A percentile compares a stretch with the other conserved stretches of the same genome.
Evolutionary conservation across 805 yeast genomes (phyloP).

Genomic region (Cyberlindnera petersonii): DNA sequence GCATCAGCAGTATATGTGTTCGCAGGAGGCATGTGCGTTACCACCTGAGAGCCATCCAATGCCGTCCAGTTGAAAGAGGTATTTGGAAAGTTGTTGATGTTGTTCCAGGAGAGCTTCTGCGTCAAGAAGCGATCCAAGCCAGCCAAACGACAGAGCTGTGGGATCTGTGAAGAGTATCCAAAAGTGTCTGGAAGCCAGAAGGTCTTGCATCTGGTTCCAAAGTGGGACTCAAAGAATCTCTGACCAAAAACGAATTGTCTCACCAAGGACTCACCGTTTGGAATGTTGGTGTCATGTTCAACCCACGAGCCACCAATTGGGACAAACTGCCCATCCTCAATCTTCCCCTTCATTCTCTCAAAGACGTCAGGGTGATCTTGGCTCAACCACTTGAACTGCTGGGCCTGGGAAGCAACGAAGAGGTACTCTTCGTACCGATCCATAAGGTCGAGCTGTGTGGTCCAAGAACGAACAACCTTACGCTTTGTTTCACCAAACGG

Average conservation of each 20-base stretch:
- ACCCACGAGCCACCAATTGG: slow-evolving; percentile 99
- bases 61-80: slow-evolving; percentile 95
- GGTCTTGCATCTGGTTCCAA: slow-evolving; percentile 68
- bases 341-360: slow-evolving; percentile 53
- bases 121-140: slow-evolving; percentile 84
- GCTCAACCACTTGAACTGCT: slow-evolving; percentile 89
- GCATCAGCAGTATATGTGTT: slow-evolving; percentile 94
- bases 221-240: slow-evolving; percentile 72
- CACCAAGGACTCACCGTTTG: slow-evolving; percentile 86
- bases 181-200: slow-evolving; percentile 98
- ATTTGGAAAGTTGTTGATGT: slow-evolving; percentile 85
- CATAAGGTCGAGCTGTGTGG: slow-evolving; percentile 80
- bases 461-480: slow-evolving; percentile 92
- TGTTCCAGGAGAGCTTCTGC: slow-evolving; percentile 95
- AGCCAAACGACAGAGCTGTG: slow-evolving; percentile 85
- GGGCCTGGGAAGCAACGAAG: slow-evolving; percentile 94
- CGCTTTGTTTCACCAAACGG: slow-evolving; percentile 97
- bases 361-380: slow-evolving; percentile 83
- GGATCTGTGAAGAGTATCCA: slow-evolving; percentile 93
- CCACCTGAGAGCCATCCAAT: slow-evolving; percentile 86
- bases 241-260: slow-evolving; percentile 92
- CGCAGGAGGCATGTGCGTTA: slow-evolving; percentile 97
- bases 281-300: slow-evolving; percentile 93
- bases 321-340: slow-evolving; percentile 68
- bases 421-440: slow-evolving; percentile 89